Base-by-base conservation (phyloP, 2,329 filamentous ascomycete genomes). In the Sarocladium oryzae region DNA sequence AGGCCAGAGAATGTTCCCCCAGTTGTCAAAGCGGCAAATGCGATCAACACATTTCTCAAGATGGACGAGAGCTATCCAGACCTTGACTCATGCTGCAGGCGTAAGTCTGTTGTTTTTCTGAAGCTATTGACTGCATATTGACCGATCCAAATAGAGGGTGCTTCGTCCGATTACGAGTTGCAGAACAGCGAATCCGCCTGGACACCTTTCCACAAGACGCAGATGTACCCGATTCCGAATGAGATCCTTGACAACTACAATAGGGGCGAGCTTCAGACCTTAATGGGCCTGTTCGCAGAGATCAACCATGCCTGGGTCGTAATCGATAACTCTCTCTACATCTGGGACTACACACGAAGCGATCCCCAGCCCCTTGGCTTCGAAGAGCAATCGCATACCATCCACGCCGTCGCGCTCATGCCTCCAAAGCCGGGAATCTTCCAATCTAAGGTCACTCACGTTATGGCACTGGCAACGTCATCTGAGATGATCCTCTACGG, bases 271-370 rank as follows among this genome's bases (percentile, higher is more conserved):
- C 83, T 96, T 21, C 85, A 86, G 53, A 96, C 91, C n/a, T 81
- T 83, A 62, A 95, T 99, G 87, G 95, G 95, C 9, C 75, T 99
- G 30, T 97, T 99, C 67, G 88, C 93, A 16, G 88, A 95, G 68
- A 79, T 99, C 62, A 91, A 92, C 62, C 90, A 97, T 68, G 93
- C 92, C 26, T 99, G 91, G 88, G 88, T 96, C 51, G 83, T 88
- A 21, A 93, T 99, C 64, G 93, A 99, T 71, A 96, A 95, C 70
- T 88, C 89, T 55, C 76, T 99, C 40, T 99, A 96, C 65, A 77
- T 99, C 15, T 99, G 95, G 95, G 92, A 99, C 69, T 99, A 96
- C 67, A 96, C 90, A 6, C 81, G 89, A 64, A 84, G 88, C n/a
- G 89, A 92, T 58, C 89, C 92, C 4, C 88, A 96, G 64, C 76